Evolutionary conservation across 164 flowering plant genomes (phyloP), one percentile per base, ranked within the genome.

Genomic region (Tinospora cordifolia): DNA sequence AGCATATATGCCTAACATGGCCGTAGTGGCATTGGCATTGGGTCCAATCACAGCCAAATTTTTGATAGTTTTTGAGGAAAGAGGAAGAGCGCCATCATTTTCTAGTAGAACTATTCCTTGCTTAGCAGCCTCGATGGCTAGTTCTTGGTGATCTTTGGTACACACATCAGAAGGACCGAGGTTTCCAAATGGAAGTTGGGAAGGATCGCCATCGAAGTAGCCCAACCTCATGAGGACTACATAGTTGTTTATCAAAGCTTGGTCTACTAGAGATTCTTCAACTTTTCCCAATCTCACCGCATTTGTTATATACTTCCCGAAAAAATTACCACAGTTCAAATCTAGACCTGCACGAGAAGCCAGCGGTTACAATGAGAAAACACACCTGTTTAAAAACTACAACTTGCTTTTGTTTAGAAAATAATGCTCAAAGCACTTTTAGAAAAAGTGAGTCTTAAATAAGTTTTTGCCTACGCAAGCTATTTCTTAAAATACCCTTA

Each of bases 221-320:
- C 94, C 94, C 6, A 91, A 82, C 57, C 97, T 83, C 94, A 91
- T 85, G 4, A 84, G 75, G 26, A 89, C 91, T 9, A 79, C 62
- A 76, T 79, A 85, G 79, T 76, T 72, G 75, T 87, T 80, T 8
- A 68, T 62, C 59, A 91, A 66, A 38, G 97, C 84, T 24, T 78
- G 73, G 72, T 88, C 85, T 0, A 90, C 79, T 0, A 67, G 67
- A 0, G 81, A 67, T 54, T 81, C 88, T 3, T 75, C 76, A 7
- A 91, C 80, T 64, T 83, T 87, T 11, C 77, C 75, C 24, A 58
- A 39, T 15, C 76, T 77, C 0, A 86, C 87, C 22, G 94, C 87
- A 54, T 77, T 80, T 26, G 67, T 81, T 0, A 85, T 82, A 71
- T 84, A 79, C n/a, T 79, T 74, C 0, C 81, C 79, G 4, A 80